phyloP scores from a whole-genome alignment of 495 filamentous ascomycete species.

The Neurospora sp. region DNA sequence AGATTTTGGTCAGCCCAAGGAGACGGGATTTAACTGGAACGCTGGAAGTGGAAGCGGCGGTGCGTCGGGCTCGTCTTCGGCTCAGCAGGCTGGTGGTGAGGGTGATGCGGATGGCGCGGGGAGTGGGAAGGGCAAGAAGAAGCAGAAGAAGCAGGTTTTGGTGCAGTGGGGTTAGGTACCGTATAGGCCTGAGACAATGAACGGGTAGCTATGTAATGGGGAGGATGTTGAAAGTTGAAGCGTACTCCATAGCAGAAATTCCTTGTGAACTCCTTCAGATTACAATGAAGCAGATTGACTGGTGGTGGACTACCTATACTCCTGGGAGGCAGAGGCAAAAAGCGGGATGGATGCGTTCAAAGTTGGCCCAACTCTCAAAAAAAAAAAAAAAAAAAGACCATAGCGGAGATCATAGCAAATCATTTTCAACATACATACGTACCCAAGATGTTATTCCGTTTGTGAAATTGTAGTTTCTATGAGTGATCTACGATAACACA shows the following conservation, averaged over 20 bases:
- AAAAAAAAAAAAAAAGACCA: too few species aligned
- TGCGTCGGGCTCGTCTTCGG: slow-evolving; percentile 1
- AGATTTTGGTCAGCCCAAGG: slow-evolving; percentile 39
- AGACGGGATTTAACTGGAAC: slow-evolving; percentile 33
- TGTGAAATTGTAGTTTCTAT: too few species aligned
- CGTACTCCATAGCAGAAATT: background rate
- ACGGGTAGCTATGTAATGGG: background rate
- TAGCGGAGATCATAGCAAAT: too few species aligned
- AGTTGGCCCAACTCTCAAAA: too few species aligned
- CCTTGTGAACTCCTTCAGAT: too few species aligned
- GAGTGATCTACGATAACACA: background rate
- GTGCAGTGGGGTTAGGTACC: slow-evolving; percentile 42
- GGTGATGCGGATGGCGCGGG: slow-evolving; percentile 20
- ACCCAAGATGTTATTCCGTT: too few species aligned
- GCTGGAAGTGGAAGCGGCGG: slow-evolving; percentile 7
- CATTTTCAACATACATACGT: too few species aligned
- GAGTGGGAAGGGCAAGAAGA: slow-evolving; percentile 51
- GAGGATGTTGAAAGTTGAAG: background rate
- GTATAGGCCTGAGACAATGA: too few species aligned
- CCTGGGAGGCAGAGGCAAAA: too few species aligned
- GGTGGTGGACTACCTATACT: background rate
- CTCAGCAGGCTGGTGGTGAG: background rate
- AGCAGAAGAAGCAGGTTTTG: slow-evolving; percentile 74
- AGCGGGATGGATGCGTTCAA: too few species aligned
- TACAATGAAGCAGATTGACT: background rate